Evolutionary conservation across 1,284 basidiomycete species (phyloP).

Genomic region (Ganoderma multipileum): DNA sequence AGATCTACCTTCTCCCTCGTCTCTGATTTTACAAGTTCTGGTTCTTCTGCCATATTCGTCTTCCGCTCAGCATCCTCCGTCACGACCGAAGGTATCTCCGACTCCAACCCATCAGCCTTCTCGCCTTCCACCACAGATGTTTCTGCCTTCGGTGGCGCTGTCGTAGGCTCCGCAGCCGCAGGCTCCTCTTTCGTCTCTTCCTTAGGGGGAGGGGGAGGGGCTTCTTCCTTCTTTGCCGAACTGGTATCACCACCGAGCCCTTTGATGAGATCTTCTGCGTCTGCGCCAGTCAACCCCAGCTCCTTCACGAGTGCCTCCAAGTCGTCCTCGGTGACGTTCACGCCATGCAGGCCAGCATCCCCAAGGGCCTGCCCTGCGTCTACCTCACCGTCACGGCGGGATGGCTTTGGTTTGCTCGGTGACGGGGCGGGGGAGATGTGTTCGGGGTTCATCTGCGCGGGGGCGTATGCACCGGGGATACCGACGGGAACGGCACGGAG

Average conservation of each 20-base stretch:
- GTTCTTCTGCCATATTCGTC: slow-evolving; percentile 1
- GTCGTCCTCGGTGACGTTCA: slow-evolving; percentile 79
- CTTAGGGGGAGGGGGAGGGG: slow-evolving; percentile 5
- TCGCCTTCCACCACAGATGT: background rate
- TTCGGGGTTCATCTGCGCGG: slow-evolving; percentile 79
- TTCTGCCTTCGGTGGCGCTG: background rate
- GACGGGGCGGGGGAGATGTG: slow-evolving; percentile 60
- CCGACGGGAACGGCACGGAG: slow-evolving; percentile 67
- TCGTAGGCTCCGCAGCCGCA: background rate
- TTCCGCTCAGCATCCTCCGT: background rate
- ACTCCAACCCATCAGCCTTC: slow-evolving; percentile 1
- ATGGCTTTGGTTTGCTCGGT: slow-evolving; percentile 42
- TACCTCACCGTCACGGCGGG: slow-evolving; percentile 50
- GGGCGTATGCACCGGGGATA: slow-evolving; percentile 76
- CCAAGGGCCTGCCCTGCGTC: slow-evolving; percentile 71
- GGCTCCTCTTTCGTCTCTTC: slow-evolving; percentile 7
- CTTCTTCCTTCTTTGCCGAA: slow-evolving; percentile 12
- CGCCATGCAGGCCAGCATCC: slow-evolving; percentile 76
- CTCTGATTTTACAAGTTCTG: slow-evolving; percentile 7
- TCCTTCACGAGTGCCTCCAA: slow-evolving; percentile 71
- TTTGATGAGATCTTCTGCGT: slow-evolving; percentile 72
- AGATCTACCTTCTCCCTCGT: background rate
- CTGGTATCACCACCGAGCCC: slow-evolving; percentile 49
- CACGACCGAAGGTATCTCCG: background rate
- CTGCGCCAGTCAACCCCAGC: slow-evolving; percentile 74